Evolutionary conservation across 805 yeast genomes (phyloP), one percentile per base, ranked within the genome.

Genomic region (Spathaspora girioi): DNA sequence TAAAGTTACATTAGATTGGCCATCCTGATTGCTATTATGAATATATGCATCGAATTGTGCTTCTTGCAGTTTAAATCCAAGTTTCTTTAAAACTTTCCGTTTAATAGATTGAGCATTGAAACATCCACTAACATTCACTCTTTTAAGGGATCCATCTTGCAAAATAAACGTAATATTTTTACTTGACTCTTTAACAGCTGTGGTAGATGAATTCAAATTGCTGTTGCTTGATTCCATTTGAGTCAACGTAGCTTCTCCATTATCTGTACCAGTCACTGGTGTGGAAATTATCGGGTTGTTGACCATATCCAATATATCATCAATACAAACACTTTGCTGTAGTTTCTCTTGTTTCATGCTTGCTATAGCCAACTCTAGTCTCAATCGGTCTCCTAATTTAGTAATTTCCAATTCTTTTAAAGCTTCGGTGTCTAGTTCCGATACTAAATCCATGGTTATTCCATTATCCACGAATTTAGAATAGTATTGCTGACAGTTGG

Each of bases 351-450:
- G 56, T 45, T 79, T 74, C 51, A 82, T 59, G 42, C 71, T 65
- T 29, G 78, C 71, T 2, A 88, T 74, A 18, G 86, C 84, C 14
- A 81, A 71, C 59, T 85, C 81, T 10, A 93, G 67, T 27, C 86
- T 73, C 18, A 93, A 73, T 26, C 97, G 72, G 65, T 94, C 98
- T 1, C 98, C 97, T 14, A 93, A 80, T 56, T 82, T 86, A n/a
- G 59, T 55, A 10, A 93, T 67, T 0, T 97, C 96, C 10, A 94
- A 63, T 51, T 86, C 94, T 46, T 77, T 80, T 50, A 93, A 75
- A 0, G 90, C 80, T 6, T 69, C 73, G 43, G 78, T 74, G 59
- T 89, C 96, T 43, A 84, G 68, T 53, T 82, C 86, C 4, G 81
- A 70, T 7, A 86, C 57, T 6, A 86, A 67, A 48, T 83, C 87